Base-by-base conservation (phyloP, 441 rosid species). In the Gossypium lobatum region DNA sequence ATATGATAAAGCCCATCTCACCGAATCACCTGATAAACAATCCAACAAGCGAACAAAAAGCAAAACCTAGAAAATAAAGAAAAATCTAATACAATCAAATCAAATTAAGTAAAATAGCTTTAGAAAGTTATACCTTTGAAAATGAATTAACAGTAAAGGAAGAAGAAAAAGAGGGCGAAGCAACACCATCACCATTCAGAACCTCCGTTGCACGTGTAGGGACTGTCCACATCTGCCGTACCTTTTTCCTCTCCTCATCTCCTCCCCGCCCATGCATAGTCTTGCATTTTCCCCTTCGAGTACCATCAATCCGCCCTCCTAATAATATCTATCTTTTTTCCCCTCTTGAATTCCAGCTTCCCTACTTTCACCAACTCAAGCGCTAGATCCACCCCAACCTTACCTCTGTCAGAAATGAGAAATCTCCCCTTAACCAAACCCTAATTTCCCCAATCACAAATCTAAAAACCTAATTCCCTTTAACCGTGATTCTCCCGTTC, bases 221-320 rank as follows among this genome's bases (percentile, higher is more conserved):
- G 83, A 80, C 88, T 72, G 81, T 83, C 87, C 83, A 86, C 97
- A 93, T 90, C 87, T 85, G 96, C 91, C 78, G 89, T 73, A 78
- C 46, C 69, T 57, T 81, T 62, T 79, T 80, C 79, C 83, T 74
- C 82, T 80, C 81, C 79, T 82, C 85, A 77, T 78, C 83, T 74
- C 77, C 84, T 78, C 71, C 79, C 79, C 73, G 79, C 83, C 88
- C 86, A 86, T 85, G 93, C 91, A 86, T 83, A 85, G 86, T 87
- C 88, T 83, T 73, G 86, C 93, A 87, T 89, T 86, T 87, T 87
- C 80, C 73, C 88, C 81, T 67, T 70, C 83, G 78, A 80, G 77
- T 78, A 88, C 88, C 88, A 86, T 86, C 87, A 85, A 82, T 80
- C 78, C 82, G 45, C 23, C 42, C 34, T 63, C 63, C 65, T n/a